Conservation (phyloP, 805 yeast genomes). For the Schwanniomyces sp. region DNA sequence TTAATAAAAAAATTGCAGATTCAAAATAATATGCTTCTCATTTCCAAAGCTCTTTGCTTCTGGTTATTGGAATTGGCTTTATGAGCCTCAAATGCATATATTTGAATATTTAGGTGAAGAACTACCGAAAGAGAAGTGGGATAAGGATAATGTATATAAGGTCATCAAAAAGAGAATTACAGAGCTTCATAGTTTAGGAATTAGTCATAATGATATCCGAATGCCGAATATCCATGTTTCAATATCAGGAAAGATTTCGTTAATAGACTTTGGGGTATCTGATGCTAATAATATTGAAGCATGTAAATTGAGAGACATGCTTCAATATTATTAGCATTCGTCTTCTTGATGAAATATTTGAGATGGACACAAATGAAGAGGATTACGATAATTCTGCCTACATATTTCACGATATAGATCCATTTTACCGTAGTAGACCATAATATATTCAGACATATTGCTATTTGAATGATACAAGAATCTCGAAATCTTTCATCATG, state of each 20-base stretch:
- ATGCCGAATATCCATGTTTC: not conserved
- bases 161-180: not conserved
- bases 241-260: not conserved
- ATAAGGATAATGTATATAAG: not conserved
- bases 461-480: too few species aligned
- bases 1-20: not conserved
- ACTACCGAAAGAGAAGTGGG: not conserved
- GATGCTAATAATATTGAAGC: not conserved
- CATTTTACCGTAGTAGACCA: too few species aligned
- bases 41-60: constrained; percentile 2
- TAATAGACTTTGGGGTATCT: constrained; percentile 1
- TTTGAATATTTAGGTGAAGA: constrained; percentile 1
- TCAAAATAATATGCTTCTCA: constrained; percentile 2
- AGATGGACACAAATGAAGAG: not conserved
- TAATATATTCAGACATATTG: too few species aligned
- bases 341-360: not conserved
- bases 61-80: constrained; percentile 1
- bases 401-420: too few species aligned
- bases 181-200: not conserved
- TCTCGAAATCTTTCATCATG: too few species aligned
- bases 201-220: not conserved
- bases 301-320: not conserved
- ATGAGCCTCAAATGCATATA: constrained; percentile 1
- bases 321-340: too few species aligned
- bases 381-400: too few species aligned